These are phyloP conservation scores for Paraphaeosphaeria minitans DNA, from an alignment of 2,329 filamentous ascomycete species.

Conservation along the genomic window DNA sequence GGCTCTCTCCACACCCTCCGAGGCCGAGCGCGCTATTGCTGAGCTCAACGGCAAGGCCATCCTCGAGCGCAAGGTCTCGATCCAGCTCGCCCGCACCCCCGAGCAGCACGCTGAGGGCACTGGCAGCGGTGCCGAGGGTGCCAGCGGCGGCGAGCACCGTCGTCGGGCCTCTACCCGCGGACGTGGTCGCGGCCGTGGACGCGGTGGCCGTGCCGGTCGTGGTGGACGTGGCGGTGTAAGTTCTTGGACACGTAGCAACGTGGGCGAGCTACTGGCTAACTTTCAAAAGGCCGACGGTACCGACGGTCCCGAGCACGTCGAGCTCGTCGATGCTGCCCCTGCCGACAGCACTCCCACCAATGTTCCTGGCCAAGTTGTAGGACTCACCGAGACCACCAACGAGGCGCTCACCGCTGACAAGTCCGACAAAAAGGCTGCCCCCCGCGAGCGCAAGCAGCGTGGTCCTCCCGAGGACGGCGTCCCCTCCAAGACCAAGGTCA, in stretches of 20 bases:
- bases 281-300: slow-evolving; percentile 50
- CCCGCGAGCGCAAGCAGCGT: slow-evolving; percentile 74
- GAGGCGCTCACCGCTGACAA: slow-evolving; percentile 61
- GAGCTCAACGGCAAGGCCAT: slow-evolving; percentile 98
- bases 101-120: slow-evolving; percentile 79
- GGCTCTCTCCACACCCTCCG: slow-evolving; percentile 90
- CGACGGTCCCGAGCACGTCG: slow-evolving; percentile 47
- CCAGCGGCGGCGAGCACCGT: slow-evolving; percentile 67
- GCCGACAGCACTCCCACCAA: slow-evolving; percentile 52
- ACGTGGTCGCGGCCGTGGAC: slow-evolving; percentile 63
- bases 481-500: slow-evolving; percentile 98
- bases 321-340: slow-evolving; percentile 56
- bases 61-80: slow-evolving; percentile 97
- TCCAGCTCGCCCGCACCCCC: slow-evolving; percentile 97
- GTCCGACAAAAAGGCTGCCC: slow-evolving; percentile 54
- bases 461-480: slow-evolving; percentile 97
- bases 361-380: slow-evolving; percentile 57
- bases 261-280: background rate
- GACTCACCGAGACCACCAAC: slow-evolving; percentile 59
- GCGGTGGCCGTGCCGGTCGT: slow-evolving; percentile 64
- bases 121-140: slow-evolving; percentile 74
- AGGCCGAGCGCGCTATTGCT: slow-evolving; percentile 93
- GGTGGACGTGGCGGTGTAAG: slow-evolving; percentile 72
- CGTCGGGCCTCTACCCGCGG: slow-evolving; percentile 62
- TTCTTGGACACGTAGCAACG: slow-evolving; percentile 31